Percentiles rank a stretch among this genome's conserved stretches.
phyloP scores from a whole-genome alignment of 1,139 yeast species.

The Zhuliangozyma blackwelliae region DNA sequence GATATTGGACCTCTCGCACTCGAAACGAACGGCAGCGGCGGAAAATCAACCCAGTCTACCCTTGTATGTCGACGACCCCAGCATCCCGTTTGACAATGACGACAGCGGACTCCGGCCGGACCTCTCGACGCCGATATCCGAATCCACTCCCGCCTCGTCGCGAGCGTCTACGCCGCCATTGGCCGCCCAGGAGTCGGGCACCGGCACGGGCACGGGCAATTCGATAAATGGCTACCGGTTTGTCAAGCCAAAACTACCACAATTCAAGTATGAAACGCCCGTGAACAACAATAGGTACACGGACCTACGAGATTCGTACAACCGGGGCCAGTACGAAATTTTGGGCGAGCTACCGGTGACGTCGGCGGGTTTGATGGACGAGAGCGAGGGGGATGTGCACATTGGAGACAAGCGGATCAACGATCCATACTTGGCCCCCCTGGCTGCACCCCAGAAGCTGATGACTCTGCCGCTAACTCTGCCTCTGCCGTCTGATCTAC shows the following conservation, averaged over 20 bases:
- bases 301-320: slow-evolving; percentile 7
- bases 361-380: slow-evolving; percentile 38
- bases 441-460: slow-evolving; percentile 1
- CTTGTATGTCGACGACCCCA: not conserved
- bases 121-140: slow-evolving; percentile 29
- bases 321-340: slow-evolving; percentile 22
- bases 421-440: slow-evolving; percentile 32
- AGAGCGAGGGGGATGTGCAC: slow-evolving; percentile 27
- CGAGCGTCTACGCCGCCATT: slow-evolving; percentile 25
- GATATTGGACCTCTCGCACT: slow-evolving; percentile 22
- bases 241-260: slow-evolving; percentile 19
- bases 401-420: slow-evolving; percentile 39
- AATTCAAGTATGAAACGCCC: slow-evolving; percentile 22
- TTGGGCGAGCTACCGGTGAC: slow-evolving; percentile 34
- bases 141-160: slow-evolving; percentile 33
- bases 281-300: slow-evolving; percentile 9
- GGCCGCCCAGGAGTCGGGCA: slow-evolving; percentile 1
- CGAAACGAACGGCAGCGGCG: slow-evolving; percentile 19
- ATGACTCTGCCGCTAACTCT: not conserved
- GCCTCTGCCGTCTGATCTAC: no score
- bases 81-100: slow-evolving; percentile 1
- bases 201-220: slow-evolving; percentile 13
- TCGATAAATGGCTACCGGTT: slow-evolving; percentile 33
- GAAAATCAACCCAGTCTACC: not conserved
- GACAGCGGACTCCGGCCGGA: not conserved